These are phyloP conservation scores for Huntiella moniliformis DNA, from an alignment of 2,329 filamentous ascomycete genomes.

Conservation along the genomic window DNA sequence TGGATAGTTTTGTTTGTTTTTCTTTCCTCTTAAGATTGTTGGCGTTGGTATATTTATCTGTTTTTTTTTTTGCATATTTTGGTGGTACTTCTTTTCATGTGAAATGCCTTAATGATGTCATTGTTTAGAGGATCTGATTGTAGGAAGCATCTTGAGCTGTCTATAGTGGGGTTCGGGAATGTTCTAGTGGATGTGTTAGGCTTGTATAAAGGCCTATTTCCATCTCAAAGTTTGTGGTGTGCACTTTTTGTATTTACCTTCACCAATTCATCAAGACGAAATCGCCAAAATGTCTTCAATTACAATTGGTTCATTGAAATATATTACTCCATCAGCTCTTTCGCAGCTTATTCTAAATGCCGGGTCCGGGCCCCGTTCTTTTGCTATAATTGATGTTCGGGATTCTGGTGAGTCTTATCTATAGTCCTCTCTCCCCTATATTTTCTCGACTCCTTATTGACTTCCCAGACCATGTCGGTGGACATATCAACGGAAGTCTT, in stretches of 20 bases:
- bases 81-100: neutral
- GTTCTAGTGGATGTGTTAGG: no score
- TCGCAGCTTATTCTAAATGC: constrained; percentile 41
- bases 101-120: neutral
- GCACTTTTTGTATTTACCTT: constrained; percentile 1
- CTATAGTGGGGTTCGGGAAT: no score
- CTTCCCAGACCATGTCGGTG: constrained; percentile 63
- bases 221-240: neutral
- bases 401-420: constrained; percentile 44
- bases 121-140: no score
- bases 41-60: neutral
- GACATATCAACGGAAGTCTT: constrained; percentile 61
- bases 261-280: neutral
- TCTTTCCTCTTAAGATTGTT: neutral
- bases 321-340: constrained; percentile 51
- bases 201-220: no score
- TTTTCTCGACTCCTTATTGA: neutral
- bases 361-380: constrained; percentile 21
- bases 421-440: constrained; percentile 1
- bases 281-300: constrained; percentile 32
- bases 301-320: constrained; percentile 43
- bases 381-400: constrained; percentile 75
- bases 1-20: neutral
- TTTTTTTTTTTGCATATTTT: constrained; percentile 3
- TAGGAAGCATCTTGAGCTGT: no score